Conservation (phyloP, 257 asterid genomes). For the Salvia rosmarinus region DNA sequence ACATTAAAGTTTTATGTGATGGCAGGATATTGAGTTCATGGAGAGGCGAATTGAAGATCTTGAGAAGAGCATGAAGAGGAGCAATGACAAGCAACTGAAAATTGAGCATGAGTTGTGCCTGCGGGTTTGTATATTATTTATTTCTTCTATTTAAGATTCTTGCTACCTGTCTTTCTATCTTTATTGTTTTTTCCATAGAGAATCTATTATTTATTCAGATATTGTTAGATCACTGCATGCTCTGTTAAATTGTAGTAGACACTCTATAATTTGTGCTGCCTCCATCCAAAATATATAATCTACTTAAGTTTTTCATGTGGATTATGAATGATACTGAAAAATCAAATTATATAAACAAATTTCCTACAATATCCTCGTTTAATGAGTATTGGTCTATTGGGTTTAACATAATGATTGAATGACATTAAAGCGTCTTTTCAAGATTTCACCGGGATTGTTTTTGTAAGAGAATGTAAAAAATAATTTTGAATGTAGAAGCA, state of each 20-base stretch:
- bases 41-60: conserved; percentile 87
- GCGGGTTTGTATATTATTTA: conserved; percentile 55
- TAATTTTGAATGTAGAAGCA: not conserved
- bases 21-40: conserved; percentile 89
- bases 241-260: not conserved
- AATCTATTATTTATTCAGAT: too few relatives aligned
- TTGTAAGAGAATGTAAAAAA: not conserved
- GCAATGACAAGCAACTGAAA: conserved; percentile 96
- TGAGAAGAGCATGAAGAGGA: conserved; percentile 99
- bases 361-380: not conserved
- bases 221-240: too few relatives aligned
- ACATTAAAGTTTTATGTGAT: conserved; percentile 29
- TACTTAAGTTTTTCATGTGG: not conserved
- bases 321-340: not conserved
- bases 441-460: not conserved
- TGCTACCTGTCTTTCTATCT: too few relatives aligned
- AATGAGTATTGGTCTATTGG: not conserved
- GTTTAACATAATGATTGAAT: not conserved
- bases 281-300: not conserved
- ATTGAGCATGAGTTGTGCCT: conserved; percentile 83
- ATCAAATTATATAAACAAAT: not conserved
- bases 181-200: too few relatives aligned
- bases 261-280: not conserved
- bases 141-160: conserved; percentile 11
- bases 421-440: not conserved